Conservation (phyloP, 1,284 basidiomycete species). For the Phlebopus sp. region DNA sequence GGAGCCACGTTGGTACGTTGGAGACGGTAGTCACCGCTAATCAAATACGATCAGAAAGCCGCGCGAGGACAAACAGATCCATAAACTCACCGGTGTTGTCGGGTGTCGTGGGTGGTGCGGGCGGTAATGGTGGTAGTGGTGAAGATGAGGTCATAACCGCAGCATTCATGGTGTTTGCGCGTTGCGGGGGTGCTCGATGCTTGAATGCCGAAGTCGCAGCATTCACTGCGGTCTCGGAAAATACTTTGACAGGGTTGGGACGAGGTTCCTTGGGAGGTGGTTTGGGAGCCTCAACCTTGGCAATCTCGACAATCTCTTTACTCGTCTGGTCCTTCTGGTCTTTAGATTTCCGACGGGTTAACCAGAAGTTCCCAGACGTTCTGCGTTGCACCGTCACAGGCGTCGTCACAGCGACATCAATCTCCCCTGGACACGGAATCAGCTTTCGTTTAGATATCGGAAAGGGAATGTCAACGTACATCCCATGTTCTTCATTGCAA, state of each 20-base stretch:
- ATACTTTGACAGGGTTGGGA: slow-evolving; percentile 31
- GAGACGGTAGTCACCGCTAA: slow-evolving; percentile 49
- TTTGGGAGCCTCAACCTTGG: slow-evolving; percentile 14
- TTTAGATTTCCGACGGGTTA: slow-evolving; percentile 49
- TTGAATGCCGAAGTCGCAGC: slow-evolving; percentile 29
- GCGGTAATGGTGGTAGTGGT: slow-evolving; percentile 18
- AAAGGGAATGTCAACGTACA: slow-evolving; percentile 48
- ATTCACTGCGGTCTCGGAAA: slow-evolving; percentile 30
- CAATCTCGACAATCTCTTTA: slow-evolving; percentile 26
- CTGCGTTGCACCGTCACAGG: slow-evolving; percentile 58
- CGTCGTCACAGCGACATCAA: slow-evolving; percentile 54
- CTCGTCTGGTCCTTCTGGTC: slow-evolving; percentile 13
- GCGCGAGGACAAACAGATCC: not conserved
- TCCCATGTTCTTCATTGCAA: slow-evolving; percentile 74
- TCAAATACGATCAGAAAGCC: not conserved
- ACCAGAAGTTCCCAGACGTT: slow-evolving; percentile 55
- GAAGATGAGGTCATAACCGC: slow-evolving; percentile 16
- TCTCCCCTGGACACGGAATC: slow-evolving; percentile 46
- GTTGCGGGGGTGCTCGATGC: slow-evolving; percentile 28
- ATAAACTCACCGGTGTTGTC: slow-evolving; percentile 19
- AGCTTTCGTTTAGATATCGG: slow-evolving; percentile 5
- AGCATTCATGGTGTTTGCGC: slow-evolving; percentile 29
- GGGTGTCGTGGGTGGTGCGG: slow-evolving; percentile 13
- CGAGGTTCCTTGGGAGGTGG: slow-evolving; percentile 32
- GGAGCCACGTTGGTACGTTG: slow-evolving; percentile 67